These are phyloP conservation scores for Dichotomopilus funicola DNA, from an alignment of 2,329 filamentous ascomycete species.

Conservation along the genomic window DNA sequence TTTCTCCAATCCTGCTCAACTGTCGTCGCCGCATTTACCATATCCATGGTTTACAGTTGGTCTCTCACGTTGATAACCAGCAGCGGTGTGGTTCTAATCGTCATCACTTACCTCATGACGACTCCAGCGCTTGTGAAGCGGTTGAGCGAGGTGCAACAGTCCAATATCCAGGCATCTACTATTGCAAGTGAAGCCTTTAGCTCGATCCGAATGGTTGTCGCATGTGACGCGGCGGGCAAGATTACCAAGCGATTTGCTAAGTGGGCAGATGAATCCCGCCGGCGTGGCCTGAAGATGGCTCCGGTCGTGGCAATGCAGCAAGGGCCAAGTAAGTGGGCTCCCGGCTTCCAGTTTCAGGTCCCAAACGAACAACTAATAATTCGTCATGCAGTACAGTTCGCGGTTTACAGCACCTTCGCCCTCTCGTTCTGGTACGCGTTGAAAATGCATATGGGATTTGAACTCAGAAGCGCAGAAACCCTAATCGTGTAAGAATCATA, in stretches of 20 bases:
- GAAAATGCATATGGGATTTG: slow-evolving; percentile 42
- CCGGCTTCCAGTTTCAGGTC: not conserved
- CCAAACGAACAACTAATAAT: not conserved
- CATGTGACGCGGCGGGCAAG: slow-evolving; percentile 53
- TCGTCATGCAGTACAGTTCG: no score
- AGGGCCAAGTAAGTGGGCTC: slow-evolving; percentile 22
- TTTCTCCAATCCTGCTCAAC: slow-evolving; percentile 51
- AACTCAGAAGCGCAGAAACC: slow-evolving; percentile 44
- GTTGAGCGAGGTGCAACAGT: slow-evolving; percentile 37
- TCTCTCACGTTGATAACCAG: slow-evolving; percentile 52
- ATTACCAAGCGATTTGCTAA: slow-evolving; percentile 46
- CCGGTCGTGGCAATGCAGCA: slow-evolving; percentile 27
- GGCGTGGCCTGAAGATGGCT: slow-evolving; percentile 25
- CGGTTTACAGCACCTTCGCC: slow-evolving; percentile 36
- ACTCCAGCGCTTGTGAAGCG: slow-evolving; percentile 51
- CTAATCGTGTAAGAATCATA: slow-evolving; percentile 44
- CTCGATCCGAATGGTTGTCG: slow-evolving; percentile 54
- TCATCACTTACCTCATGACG: slow-evolving; percentile 40
- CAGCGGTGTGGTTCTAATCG: slow-evolving; percentile 49
- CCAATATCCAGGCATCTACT: slow-evolving; percentile 51
- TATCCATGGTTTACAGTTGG: slow-evolving; percentile 53
- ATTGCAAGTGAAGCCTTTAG: slow-evolving; percentile 55
- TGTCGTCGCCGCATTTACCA: slow-evolving; percentile 45
- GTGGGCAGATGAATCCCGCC: slow-evolving; percentile 48
- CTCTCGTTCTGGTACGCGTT: slow-evolving; percentile 58